Evolutionary conservation across 805 yeast species (phyloP).

Genomic region (Candida vartiovaarae): DNA sequence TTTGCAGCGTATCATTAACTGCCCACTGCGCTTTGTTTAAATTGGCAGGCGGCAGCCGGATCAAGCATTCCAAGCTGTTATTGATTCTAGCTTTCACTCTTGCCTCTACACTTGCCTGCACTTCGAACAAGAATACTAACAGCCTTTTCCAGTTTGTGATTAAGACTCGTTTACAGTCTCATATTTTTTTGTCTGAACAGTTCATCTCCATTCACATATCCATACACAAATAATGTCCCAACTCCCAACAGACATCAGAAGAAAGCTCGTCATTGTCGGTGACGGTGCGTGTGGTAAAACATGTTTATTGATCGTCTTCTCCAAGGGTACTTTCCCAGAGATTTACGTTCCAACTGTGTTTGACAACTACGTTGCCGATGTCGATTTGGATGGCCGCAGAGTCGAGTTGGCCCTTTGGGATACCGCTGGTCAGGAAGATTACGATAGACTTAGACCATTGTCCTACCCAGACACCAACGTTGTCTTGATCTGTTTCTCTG

Average conservation of each 20-base stretch:
- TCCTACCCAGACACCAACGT: conserved; percentile 92
- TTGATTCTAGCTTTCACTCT: no score
- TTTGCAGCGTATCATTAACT: no score
- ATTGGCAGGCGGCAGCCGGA: no score
- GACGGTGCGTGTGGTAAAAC: conserved; percentile 98
- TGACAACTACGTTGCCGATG: conserved; percentile 96
- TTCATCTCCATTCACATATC: not conserved
- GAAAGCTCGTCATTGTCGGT: conserved; percentile 90
- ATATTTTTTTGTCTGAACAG: no score
- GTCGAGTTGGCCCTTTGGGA: conserved; percentile 96
- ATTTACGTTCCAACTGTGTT: conserved; percentile 95
- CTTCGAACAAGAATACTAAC: no score
- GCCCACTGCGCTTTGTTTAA: no score
- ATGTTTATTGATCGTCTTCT: conserved; percentile 78
- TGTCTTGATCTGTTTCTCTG: conserved; percentile 83
- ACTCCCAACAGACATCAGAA: conserved; percentile 36
- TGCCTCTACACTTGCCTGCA: no score
- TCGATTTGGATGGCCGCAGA: conserved; percentile 82
- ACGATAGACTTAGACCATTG: conserved; percentile 86
- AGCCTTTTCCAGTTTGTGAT: no score
- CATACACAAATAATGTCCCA: conserved; percentile 19
- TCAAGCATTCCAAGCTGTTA: no score
- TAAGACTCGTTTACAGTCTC: no score
- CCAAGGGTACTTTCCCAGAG: conserved; percentile 88
- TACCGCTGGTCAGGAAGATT: conserved; percentile 98